Conservation (phyloP, 768 basidiomycete species). For the Leucosporidium scottii region DNA sequence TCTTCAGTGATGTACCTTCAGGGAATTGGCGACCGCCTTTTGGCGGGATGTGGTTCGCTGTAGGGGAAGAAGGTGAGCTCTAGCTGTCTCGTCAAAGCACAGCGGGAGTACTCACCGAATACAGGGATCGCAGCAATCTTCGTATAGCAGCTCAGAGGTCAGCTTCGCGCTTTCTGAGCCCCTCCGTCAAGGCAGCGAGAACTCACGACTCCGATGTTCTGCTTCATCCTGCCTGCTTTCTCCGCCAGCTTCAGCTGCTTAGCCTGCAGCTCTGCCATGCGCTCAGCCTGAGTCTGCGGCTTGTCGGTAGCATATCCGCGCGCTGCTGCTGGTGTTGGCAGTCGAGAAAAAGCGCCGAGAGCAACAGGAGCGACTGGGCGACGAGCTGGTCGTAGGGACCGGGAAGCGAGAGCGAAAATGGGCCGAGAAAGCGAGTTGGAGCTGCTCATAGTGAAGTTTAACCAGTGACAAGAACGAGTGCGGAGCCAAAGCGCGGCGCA, state of each 20-base stretch:
- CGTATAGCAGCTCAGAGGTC: neutral
- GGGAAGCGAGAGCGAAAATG: no score
- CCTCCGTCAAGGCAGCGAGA: neutral
- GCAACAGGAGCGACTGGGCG: no score
- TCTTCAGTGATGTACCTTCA: neutral
- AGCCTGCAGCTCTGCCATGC: conserved; percentile 9
- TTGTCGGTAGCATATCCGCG: no score
- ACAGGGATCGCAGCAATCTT: conserved; percentile 16
- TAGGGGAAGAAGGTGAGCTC: neutral
- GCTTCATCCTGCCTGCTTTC: conserved; percentile 32
- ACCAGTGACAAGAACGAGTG: no score
- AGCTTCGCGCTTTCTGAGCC: neutral
- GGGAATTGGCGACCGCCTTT: conserved; percentile 10
- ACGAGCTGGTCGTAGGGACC: no score
- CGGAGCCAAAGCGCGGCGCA: no score
- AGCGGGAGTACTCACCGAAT: conserved; percentile 10
- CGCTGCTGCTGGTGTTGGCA: no score
- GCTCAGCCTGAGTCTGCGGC: neutral
- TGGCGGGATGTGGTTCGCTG: conserved; percentile 31
- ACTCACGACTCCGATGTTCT: conserved; percentile 21
- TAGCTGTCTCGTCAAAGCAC: no score
- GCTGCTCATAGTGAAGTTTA: no score
- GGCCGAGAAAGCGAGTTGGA: no score
- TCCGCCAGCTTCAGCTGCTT: conserved; percentile 26
- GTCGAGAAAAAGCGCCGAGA: no score